Conservation (phyloP, 495 filamentous ascomycete species). For the Clohesyomyces aquaticus region DNA sequence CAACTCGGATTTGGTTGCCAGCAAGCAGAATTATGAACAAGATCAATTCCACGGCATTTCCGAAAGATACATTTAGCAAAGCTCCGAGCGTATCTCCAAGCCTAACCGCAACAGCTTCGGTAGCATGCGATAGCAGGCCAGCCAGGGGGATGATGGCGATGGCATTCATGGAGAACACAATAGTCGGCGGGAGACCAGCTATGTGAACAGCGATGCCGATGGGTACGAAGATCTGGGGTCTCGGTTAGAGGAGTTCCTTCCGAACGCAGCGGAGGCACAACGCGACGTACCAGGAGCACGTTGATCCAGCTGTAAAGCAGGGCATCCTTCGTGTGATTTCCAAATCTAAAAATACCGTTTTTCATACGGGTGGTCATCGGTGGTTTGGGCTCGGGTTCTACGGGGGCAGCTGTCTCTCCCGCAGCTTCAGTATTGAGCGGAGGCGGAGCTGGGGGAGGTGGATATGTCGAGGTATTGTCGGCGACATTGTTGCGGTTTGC, state of each 20-base stretch:
- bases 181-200: conserved; percentile 27
- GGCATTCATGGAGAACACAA: conserved; percentile 43
- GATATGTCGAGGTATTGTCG: conserved; percentile 29
- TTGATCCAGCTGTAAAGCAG: conserved; percentile 41
- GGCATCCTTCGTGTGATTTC: conserved; percentile 31
- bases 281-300: conserved; percentile 29
- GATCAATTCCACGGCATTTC: conserved; percentile 44
- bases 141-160: conserved; percentile 43
- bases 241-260: not conserved
- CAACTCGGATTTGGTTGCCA: conserved; percentile 78
- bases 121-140: conserved; percentile 41
- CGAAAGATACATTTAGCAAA: conserved; percentile 43
- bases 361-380: conserved; percentile 38
- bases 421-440: conserved; percentile 29
- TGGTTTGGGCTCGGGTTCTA: conserved; percentile 26
- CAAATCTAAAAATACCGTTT: conserved; percentile 34
- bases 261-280: not conserved
- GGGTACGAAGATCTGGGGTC: conserved; percentile 37
- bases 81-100: conserved; percentile 43
- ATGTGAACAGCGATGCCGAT: conserved; percentile 39
- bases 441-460: conserved; percentile 32
- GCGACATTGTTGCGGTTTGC: conserved; percentile 31
- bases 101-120: conserved; percentile 38
- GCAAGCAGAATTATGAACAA: conserved; percentile 40
- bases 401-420: conserved; percentile 33